Base-by-base conservation (phyloP, 306 rosid species). In the Castanospermum australe region DNA sequence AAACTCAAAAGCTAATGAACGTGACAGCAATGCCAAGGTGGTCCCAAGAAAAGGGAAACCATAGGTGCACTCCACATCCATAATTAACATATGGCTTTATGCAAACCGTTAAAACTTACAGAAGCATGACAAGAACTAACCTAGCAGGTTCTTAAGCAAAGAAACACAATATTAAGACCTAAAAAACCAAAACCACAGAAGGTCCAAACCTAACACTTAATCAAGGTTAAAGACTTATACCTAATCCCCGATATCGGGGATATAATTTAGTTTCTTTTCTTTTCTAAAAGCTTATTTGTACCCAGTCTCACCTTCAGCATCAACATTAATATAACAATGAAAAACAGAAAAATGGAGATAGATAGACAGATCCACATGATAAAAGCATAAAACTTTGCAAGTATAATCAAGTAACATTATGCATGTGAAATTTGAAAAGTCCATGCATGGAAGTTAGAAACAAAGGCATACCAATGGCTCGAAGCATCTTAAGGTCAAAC, bases 401-500 rank as follows among this genome's bases (percentile, higher is more conserved):
- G 12, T 69, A 69, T 42, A 33, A 45, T 55, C 32, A 50, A 51
- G 64, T 20, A 75, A 55, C 32, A 56, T 14, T 66, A 41, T n/a
- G 4, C 47, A 75, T 38, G n/a, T 28, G 15, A 54, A 68, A 12
- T 18, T 65, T 42, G 14, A 50, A 8, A 76, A 51, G 36, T 5
- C 50, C 32, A 72, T 2, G 32, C 62, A 81, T 39, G 8, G 18
- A 36, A 45, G 32, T 38, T 12, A 41, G 4, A 76, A 50, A 9
- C 71, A 64, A 71, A 42, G 59, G 65, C 84, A 87, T 88, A 90
- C 98, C 98, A 68, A 94, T 81, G 56, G 96, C 92, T 63, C 94
- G 91, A 83, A 94, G 84, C 74, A 82, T 81, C 80, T 87, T 90
- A 63, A 92, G 82, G 77, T 89, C 86, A 69, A 92, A 94, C 61